Evolutionary conservation across 177 flowering plant genomes (phyloP).

Genomic region (Vitis hybrid): DNA sequence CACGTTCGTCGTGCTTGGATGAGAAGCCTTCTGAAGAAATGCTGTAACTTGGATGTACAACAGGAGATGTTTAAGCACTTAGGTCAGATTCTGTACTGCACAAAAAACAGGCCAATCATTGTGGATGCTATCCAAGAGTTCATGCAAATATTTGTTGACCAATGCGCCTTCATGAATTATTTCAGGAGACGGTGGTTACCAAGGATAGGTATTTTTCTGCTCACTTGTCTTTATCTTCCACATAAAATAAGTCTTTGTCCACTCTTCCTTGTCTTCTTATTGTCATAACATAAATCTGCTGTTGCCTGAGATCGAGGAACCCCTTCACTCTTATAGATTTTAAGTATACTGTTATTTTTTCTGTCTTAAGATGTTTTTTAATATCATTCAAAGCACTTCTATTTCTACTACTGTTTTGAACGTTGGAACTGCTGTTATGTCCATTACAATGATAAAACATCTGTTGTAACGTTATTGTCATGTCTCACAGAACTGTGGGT

Average conservation of each 20-base stretch:
- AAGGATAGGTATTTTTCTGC: constrained; percentile 35
- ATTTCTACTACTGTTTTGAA: neutral
- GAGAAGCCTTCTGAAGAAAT: constrained; percentile 42
- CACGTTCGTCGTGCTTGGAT: constrained; percentile 55
- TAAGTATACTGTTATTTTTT: too few relatives aligned
- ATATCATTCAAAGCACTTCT: neutral
- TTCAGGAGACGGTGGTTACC: constrained; percentile 50
- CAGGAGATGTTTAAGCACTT: constrained; percentile 53
- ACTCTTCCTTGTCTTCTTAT: too few relatives aligned
- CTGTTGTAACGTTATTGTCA: too few relatives aligned
- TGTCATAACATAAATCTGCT: too few relatives aligned
- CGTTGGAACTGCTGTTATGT: too few relatives aligned
- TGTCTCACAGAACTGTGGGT: constrained; percentile 44
- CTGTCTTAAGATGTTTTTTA: neutral
- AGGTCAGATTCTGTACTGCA: constrained; percentile 44
- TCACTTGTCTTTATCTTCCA: neutral
- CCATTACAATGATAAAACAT: too few relatives aligned
- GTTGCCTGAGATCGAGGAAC: too few relatives aligned
- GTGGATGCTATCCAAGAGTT: constrained; percentile 50
- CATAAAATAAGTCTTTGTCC: too few relatives aligned
- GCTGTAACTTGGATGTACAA: constrained; percentile 50
- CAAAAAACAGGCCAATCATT: constrained; percentile 31
- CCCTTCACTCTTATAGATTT: too few relatives aligned
- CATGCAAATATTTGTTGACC: constrained; percentile 55
- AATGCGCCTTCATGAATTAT: constrained; percentile 47